Base-by-base conservation (phyloP, 208 protist species). In the Leishmania martiniquensis region DNA sequence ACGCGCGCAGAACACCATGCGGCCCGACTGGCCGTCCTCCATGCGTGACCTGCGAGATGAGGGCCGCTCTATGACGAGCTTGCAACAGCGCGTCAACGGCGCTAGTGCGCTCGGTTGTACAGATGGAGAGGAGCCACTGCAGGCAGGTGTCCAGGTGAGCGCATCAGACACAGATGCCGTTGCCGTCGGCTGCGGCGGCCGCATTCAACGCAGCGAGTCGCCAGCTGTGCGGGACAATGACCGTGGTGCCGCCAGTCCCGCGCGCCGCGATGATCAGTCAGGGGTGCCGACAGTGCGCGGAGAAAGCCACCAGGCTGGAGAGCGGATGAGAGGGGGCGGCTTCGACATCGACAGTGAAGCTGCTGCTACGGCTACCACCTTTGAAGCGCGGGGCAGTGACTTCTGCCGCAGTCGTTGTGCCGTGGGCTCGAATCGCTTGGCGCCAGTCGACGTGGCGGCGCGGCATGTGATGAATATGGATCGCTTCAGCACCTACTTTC, bases 401-500 rank as follows among this genome's bases (percentile, higher is more conserved):
- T 63, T 63, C 44, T 45, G 32, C 22, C 34, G 7, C 6, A 0
- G 45, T 2, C 47, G 20, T 60, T 10, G 4, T 10, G 17, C 44
- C 52, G 54, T 20, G 0, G 37, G 10, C 4, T n/a, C 55, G 70
- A 42, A 75, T 15, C n/a, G 47, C 29, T 44, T 44, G 69, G 25
- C 54, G 52, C 65, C 59, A 17, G 45, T 77, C 6, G 74, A 44
- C 59, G 47, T 80, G 17, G 44, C 72, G n/a, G 87, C 78, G 9
- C 77, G 80, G 6, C 52, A 68, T 32, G 74, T 90, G 17, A 44
- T 83, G 2, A 89, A 90, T 60, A 92, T 92, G 88, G 88, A 92
- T 59, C 73, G 76, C 49, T 90, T 89, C 76, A 85, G 80, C 79
- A 90, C 82, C 44, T 90, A 83, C 70, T 92, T 84, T 62, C 62